phyloP scores from a whole-genome alignment of 306 rosid species.

The Trifolium subterraneum region DNA sequence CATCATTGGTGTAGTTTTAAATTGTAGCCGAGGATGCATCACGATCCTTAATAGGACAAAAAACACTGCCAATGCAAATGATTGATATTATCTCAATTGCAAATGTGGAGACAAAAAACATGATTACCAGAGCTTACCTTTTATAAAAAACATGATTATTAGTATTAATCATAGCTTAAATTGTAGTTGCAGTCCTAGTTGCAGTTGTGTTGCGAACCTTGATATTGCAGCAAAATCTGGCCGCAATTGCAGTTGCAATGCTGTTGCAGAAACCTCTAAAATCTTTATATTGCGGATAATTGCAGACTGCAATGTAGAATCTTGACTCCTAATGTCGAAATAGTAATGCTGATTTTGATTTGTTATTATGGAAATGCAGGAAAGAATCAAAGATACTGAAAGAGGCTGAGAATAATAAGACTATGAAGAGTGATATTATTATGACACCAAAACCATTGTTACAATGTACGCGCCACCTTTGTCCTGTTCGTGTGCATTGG shows the following conservation, averaged over 20 bases:
- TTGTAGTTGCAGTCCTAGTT: no score
- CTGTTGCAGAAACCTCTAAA: no score
- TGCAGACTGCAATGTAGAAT: no score
- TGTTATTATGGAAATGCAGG: constrained; percentile 49
- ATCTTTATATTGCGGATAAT: neutral
- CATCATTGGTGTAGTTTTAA: neutral
- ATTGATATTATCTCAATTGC: neutral
- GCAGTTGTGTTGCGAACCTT: neutral
- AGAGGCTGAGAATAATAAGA: constrained; percentile 49
- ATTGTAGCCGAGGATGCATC: neutral
- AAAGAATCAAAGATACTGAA: constrained; percentile 59
- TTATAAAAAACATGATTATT: neutral
- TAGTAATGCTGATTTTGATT: constrained; percentile 18
- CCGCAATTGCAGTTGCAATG: neutral
- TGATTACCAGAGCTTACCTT: neutral
- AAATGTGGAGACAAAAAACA: neutral
- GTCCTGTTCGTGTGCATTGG: constrained; percentile 88
- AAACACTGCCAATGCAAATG: neutral
- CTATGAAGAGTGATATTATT: constrained; percentile 56
- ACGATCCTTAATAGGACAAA: neutral
- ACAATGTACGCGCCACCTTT: constrained; percentile 89
- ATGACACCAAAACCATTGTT: constrained; percentile 65
- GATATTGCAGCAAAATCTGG: no score
- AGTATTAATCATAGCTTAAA: neutral
- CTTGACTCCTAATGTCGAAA: no score